Base-by-base conservation (phyloP, 208 protist species). In the Trypanosoma lewisi region DNA sequence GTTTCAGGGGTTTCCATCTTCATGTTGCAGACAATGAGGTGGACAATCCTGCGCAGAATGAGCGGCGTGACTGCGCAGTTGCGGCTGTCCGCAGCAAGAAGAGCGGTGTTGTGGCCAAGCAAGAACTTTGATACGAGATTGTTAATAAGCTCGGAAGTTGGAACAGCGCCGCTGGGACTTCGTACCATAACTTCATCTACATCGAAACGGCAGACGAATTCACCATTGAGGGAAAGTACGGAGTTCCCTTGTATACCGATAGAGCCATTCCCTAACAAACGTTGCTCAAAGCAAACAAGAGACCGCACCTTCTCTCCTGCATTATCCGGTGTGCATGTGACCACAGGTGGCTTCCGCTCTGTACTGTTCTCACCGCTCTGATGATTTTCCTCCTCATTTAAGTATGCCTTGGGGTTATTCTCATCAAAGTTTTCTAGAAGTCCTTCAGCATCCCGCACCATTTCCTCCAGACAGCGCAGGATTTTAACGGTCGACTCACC, bases 321-420 rank as follows among this genome's bases (percentile, higher is more conserved):
- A 31, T 71, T 65, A 16, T 44, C 50, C 11, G 4, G 17, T 0
- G 65, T 47, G 1, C 27, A 7, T 12, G 39, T 56, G 14, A 52
- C 44, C 21, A 44, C 27, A 0, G 30, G 64, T 55, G 50, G 44
- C 41, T 39, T 52, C 8, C 58, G 45, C 27, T 41, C 48, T 2
- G 17, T 19, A 33, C 44, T 33, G 37, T 51, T 44, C 7, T 63
- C 68, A 34, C 73, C 61, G 28, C 62, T 54, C 30, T 75, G 37
- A 28, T 27, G 37, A 16, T 14, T 5, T 36, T 68, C 62, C 42
- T 11, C 70, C 28, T 78, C 80, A 60, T 85, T 75, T 0, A 92
- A 59, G 62, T 92, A 92, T 2, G 85, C 85, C 70, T 83, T 83
- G 2, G 85, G 85, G 56, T 92, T 73, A 56, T 87, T 75, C 39